Conservation (phyloP, 768 basidiomycete species). For the Calocybe cyanea region DNA sequence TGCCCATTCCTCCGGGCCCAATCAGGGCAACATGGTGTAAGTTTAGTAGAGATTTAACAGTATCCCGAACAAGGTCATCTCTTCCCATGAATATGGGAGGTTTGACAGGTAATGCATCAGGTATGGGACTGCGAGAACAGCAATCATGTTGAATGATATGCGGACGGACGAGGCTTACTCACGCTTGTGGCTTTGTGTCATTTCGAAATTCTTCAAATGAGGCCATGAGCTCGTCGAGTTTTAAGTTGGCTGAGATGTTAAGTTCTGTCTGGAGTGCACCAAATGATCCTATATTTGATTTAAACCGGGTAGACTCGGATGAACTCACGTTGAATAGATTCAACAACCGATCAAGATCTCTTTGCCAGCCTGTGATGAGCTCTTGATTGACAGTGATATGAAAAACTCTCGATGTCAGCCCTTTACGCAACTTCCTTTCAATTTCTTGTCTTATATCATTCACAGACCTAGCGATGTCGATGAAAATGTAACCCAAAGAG, state of each 20-base stretch:
- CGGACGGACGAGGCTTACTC: neutral
- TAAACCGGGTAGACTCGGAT: neutral
- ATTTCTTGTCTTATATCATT: slow-evolving; percentile 2
- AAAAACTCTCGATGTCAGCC: slow-evolving; percentile 1
- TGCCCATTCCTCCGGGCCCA: slow-evolving; percentile 13
- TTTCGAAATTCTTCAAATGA: neutral
- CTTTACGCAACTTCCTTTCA: slow-evolving; percentile 4
- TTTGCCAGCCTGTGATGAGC: slow-evolving; percentile 8
- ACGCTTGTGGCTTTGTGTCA: neutral
- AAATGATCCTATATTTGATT: no score
- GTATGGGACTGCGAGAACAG: neutral
- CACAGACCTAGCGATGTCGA: neutral
- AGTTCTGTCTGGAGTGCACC: slow-evolving; percentile 3
- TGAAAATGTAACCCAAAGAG: neutral
- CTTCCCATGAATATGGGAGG: slow-evolving; percentile 5
- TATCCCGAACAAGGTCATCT: neutral
- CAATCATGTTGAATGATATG: neutral
- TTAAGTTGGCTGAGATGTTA: slow-evolving; percentile 7
- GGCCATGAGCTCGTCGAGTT: slow-evolving; percentile 7
- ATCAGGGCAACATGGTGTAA: slow-evolving; percentile 8
- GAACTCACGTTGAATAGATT: slow-evolving; percentile 8
- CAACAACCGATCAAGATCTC: slow-evolving; percentile 3
- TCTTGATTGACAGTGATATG: slow-evolving; percentile 7
- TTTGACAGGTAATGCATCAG: neutral
- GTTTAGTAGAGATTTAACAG: neutral